Evolutionary conservation across 2,329 filamentous ascomycete species (phyloP).

Genomic region (Rhinocladiella mackenziei): DNA sequence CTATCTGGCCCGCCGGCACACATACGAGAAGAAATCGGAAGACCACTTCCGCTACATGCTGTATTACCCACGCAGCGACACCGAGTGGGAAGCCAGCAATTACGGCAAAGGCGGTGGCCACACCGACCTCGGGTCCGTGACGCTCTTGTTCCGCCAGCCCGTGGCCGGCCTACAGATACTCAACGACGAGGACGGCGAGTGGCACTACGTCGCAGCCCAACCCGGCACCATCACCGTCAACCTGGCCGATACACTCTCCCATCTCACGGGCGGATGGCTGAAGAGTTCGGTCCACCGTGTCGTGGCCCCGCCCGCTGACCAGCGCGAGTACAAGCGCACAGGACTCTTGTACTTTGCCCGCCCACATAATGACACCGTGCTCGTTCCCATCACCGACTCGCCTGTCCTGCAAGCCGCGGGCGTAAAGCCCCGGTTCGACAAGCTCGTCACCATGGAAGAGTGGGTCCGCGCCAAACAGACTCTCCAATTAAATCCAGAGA

Average conservation of each 20-base stretch:
- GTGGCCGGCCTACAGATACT: slow-evolving; percentile 54
- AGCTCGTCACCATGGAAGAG: slow-evolving; percentile 45
- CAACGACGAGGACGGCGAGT: slow-evolving; percentile 41
- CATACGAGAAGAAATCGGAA: slow-evolving; percentile 54
- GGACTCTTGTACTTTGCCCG: slow-evolving; percentile 48
- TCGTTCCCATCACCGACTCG: slow-evolving; percentile 34
- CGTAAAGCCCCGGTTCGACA: slow-evolving; percentile 36
- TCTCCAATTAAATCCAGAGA: slow-evolving; percentile 38
- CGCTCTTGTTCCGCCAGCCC: slow-evolving; percentile 55
- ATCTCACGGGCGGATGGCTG: slow-evolving; percentile 48
- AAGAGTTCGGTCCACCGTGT: slow-evolving; percentile 51
- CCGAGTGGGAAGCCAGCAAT: slow-evolving; percentile 45
- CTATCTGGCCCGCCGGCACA: slow-evolving; percentile 53
- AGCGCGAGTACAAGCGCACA: slow-evolving; percentile 42
- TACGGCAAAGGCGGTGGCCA: slow-evolving; percentile 48
- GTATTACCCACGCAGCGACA: slow-evolving; percentile 47
- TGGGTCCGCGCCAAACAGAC: slow-evolving; percentile 43
- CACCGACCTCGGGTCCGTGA: slow-evolving; percentile 55
- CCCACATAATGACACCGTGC: slow-evolving; percentile 43
- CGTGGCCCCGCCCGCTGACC: slow-evolving; percentile 46
- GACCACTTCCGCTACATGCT: slow-evolving; percentile 60
- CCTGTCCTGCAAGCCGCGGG: slow-evolving; percentile 33
- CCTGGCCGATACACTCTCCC: slow-evolving; percentile 46
- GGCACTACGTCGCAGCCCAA: slow-evolving; percentile 48
- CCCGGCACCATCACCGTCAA: slow-evolving; percentile 50